Percentiles rank a stretch among this genome's conserved stretches.
Evolutionary conservation across 2,329 filamentous ascomycete genomes (phyloP).

Genomic region (Calonectria montana): DNA sequence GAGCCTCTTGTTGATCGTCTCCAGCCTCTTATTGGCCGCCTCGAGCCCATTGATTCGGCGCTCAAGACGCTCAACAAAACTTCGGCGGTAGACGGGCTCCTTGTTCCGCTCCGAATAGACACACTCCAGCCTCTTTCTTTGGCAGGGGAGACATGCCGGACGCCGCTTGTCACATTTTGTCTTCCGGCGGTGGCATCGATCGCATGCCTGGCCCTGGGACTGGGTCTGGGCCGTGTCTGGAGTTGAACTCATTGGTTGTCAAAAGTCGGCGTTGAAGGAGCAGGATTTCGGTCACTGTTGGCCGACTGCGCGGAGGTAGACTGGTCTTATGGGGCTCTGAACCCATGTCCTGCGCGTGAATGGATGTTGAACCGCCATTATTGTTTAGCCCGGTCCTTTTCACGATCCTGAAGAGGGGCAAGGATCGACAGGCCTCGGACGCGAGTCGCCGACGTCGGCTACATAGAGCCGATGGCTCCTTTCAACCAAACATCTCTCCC

Average conservation of each 20-base stretch:
- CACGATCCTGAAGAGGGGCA: not conserved
- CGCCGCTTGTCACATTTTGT: slow-evolving; percentile 53
- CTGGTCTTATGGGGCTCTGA: not conserved
- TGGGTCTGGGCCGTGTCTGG: slow-evolving; percentile 1
- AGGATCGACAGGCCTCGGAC: slow-evolving; percentile 9
- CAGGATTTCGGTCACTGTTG: not conserved
- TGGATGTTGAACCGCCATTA: not conserved
- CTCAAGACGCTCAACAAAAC: slow-evolving; percentile 46
- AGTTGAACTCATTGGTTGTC: slow-evolving; percentile 6
- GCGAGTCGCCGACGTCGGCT: slow-evolving; percentile 9
- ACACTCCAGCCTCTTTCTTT: slow-evolving; percentile 48
- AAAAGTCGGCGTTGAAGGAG: not conserved
- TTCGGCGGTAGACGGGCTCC: slow-evolving; percentile 37
- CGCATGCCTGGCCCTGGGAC: slow-evolving; percentile 44
- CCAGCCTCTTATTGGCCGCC: not conserved
- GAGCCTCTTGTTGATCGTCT: not conserved
- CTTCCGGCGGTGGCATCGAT: slow-evolving; percentile 55
- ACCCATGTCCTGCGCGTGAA: not conserved
- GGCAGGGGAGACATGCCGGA: slow-evolving; percentile 51
- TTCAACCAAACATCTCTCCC: not conserved
- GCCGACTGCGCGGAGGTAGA: not conserved
- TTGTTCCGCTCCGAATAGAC: slow-evolving; percentile 45
- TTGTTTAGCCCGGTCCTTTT: not conserved
- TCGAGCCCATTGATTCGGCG: slow-evolving; percentile 9
- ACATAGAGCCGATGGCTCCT: not conserved